Conservation (phyloP, 345 rosid species). For the Chamaenerion angustifolium region DNA sequence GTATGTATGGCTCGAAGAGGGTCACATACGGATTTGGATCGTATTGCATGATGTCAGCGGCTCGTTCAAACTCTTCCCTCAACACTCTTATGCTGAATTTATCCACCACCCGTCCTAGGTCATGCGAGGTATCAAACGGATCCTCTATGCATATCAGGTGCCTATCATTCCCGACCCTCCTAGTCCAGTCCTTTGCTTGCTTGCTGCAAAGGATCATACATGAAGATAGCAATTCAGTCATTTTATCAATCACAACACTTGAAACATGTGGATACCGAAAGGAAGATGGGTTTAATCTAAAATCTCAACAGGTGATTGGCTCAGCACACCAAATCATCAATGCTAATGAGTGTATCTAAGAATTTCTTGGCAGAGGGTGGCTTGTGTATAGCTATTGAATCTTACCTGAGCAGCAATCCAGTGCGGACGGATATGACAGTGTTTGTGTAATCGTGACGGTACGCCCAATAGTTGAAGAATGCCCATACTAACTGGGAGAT, state of each 20-base stretch:
- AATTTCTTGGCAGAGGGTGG: too few species aligned
- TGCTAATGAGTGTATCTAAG: too few species aligned
- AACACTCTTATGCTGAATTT: conserved; percentile 74
- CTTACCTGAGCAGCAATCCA: conserved; percentile 62
- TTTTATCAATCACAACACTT: too few species aligned
- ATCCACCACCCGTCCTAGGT: conserved; percentile 91
- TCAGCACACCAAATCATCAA: too few species aligned
- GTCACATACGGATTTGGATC: conserved; percentile 52
- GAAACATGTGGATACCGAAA: too few species aligned
- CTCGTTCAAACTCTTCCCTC: conserved; percentile 96
- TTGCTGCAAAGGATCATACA: conserved; percentile 33
- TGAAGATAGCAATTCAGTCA: too few species aligned
- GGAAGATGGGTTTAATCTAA: too few species aligned
- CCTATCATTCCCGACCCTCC: conserved; percentile 87
- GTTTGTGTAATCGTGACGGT: conserved; percentile 70
- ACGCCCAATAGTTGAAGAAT: conserved; percentile 92
- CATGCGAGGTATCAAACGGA: conserved; percentile 72
- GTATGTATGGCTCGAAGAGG: conserved; percentile 52
- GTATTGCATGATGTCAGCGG: conserved; percentile 70
- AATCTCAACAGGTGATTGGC: too few species aligned
- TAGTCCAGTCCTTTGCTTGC: conserved; percentile 86
- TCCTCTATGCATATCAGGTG: conserved; percentile 99
- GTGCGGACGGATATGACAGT: conserved; percentile 71
- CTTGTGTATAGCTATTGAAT: neutral
- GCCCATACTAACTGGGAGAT: conserved; percentile 80